phyloP scores from a whole-genome alignment of 306 rosid species.

The Acacia melanoxylon region DNA sequence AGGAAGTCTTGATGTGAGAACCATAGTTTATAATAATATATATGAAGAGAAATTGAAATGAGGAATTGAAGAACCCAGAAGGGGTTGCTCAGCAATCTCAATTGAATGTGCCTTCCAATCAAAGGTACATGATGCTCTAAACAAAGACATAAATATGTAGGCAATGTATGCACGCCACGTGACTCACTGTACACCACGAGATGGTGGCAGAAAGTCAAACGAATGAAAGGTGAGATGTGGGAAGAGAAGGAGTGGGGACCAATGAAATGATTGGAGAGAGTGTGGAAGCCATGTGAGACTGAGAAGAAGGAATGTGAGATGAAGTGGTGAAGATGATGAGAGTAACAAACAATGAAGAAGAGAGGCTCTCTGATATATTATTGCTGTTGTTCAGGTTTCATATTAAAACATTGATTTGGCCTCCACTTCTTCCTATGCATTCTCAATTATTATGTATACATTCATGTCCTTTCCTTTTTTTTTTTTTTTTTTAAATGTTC shows the following conservation, averaged over 20 bases:
- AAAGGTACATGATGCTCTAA: not conserved
- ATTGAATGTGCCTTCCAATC: constrained; percentile 17
- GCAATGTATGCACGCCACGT: not conserved
- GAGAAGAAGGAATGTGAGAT: not conserved
- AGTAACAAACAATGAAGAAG: not conserved
- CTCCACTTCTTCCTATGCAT: not conserved
- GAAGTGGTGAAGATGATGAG: constrained; percentile 7
- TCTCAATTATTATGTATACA: not conserved
- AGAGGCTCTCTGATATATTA: not conserved
- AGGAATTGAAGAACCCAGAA: not conserved
- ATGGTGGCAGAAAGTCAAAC: constrained; percentile 8
- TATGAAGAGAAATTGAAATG: not conserved
- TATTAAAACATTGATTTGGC: not conserved
- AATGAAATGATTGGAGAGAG: not conserved
- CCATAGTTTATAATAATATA: not conserved
- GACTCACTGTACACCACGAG: not conserved
- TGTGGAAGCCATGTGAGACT: not conserved
- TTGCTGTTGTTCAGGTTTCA: too few species aligned
- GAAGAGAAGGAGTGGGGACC: not conserved
- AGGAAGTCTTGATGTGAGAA: not conserved
- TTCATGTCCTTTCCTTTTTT: not conserved
- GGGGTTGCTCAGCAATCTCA: constrained; percentile 2
- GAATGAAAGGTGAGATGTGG: not conserved
- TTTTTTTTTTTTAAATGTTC: too few species aligned
- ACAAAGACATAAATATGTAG: not conserved